These are phyloP conservation scores for Galerina marginata DNA, from an alignment of 768 basidiomycete genomes.

Conservation along the genomic window DNA sequence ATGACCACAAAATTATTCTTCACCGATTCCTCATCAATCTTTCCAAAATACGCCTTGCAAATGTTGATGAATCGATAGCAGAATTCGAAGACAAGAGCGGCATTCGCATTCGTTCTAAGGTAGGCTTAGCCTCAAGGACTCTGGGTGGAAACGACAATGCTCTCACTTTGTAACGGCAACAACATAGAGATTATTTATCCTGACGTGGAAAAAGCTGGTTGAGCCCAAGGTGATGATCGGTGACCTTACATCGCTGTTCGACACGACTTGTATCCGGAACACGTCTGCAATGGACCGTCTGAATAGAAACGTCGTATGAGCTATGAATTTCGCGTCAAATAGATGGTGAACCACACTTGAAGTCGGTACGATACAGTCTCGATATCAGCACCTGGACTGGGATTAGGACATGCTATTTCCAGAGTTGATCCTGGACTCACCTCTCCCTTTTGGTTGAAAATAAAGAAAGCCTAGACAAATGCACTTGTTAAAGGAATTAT, in stretches of 20 bases:
- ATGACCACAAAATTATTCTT: slow-evolving; percentile 99
- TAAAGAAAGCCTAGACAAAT: slow-evolving; percentile 90
- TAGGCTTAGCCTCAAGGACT: background rate
- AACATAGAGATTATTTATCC: slow-evolving; percentile 94
- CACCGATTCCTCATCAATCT: slow-evolving; percentile 96
- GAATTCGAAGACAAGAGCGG: slow-evolving; percentile 97
- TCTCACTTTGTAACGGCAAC: slow-evolving; percentile 98
- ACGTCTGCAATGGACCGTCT: slow-evolving; percentile 98
- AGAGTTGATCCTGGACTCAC: slow-evolving; percentile 44
- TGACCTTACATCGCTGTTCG: slow-evolving; percentile 94
- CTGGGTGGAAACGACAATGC: slow-evolving; percentile 26
- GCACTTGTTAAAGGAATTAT: background rate
- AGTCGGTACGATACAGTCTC: slow-evolving; percentile 92
- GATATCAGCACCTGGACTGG: slow-evolving; percentile 86
- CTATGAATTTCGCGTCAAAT: background rate
- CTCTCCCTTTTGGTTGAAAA: slow-evolving; percentile 99
- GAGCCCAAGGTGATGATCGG: slow-evolving; percentile 98
- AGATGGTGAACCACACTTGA: slow-evolving; percentile 70
- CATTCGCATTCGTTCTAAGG: slow-evolving; percentile 90
- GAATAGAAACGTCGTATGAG: slow-evolving; percentile 13
- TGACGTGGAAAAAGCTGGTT: slow-evolving; percentile 98
- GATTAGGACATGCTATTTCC: background rate
- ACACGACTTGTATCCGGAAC: slow-evolving; percentile 98
- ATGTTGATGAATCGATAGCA: slow-evolving; percentile 96
- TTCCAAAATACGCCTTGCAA: slow-evolving; percentile 95